Evolutionary conservation across 2,329 filamentous ascomycete genomes (phyloP).

Genomic region (Pezicula rhizophila): DNA sequence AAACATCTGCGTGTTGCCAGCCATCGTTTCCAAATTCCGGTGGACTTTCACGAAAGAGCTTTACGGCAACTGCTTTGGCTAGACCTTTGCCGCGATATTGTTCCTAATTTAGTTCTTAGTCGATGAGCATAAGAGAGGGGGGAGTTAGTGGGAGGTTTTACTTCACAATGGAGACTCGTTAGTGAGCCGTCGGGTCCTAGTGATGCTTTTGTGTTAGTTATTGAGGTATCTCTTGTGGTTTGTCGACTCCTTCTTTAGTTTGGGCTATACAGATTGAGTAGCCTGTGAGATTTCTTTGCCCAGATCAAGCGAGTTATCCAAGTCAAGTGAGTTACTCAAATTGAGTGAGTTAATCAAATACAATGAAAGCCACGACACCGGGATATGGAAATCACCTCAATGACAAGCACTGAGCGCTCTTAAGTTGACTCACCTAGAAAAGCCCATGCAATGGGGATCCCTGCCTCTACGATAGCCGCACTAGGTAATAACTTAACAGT

Average conservation of each 20-base stretch:
- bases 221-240: too few relatives aligned
- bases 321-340: too few relatives aligned
- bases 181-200: slow-evolving; percentile 57
- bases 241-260: too few relatives aligned
- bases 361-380: too few relatives aligned
- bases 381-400: too few relatives aligned
- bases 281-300: too few relatives aligned
- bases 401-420: too few relatives aligned
- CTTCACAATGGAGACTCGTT: slow-evolving; percentile 54
- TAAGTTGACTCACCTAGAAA: slow-evolving; percentile 32
- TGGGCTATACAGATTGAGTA: too few relatives aligned
- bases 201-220: neutral
- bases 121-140: too few relatives aligned
- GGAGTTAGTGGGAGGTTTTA: slow-evolving; percentile 11
- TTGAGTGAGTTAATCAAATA: too few relatives aligned
- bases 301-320: too few relatives aligned
- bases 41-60: slow-evolving; percentile 48
- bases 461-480: slow-evolving; percentile 37
- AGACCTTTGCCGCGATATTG: slow-evolving; percentile 55
- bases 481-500: slow-evolving; percentile 41
- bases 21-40: slow-evolving; percentile 39
- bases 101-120: slow-evolving; percentile 27
- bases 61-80: slow-evolving; percentile 54
- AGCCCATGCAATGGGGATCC: slow-evolving; percentile 55
- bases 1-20: slow-evolving; percentile 59